Conservation (phyloP, 2,329 filamentous ascomycete species). For the Sporothrix dimorphospora region DNA sequence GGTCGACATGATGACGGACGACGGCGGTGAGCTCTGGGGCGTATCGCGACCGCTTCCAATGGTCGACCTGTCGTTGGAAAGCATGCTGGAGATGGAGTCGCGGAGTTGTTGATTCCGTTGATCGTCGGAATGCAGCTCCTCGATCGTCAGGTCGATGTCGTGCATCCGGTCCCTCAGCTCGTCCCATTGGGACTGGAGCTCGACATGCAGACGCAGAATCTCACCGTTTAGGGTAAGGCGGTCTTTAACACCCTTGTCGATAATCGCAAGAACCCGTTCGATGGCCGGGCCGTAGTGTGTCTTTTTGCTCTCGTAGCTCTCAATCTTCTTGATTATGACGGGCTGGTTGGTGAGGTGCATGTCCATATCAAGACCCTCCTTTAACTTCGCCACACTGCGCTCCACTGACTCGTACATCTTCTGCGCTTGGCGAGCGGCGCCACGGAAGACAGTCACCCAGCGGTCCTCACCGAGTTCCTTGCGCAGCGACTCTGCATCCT, state of each 20-base stretch:
- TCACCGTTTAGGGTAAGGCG: conserved; percentile 96
- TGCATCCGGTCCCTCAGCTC: conserved; percentile 74
- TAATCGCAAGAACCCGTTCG: conserved; percentile 86
- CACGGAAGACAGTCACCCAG: conserved; percentile 94
- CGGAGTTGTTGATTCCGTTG: conserved; percentile 72
- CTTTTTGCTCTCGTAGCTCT: conserved; percentile 94
- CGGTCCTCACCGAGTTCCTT: conserved; percentile 93
- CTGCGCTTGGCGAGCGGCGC: conserved; percentile 85
- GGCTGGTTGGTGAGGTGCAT: conserved; percentile 73
- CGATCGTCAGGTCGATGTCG: conserved; percentile 74
- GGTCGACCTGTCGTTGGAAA: conserved; percentile 78
- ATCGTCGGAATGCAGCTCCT: conserved; percentile 68
- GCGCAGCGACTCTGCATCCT: conserved; percentile 84
- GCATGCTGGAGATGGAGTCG: conserved; percentile 90
- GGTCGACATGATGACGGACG: conserved; percentile 63
- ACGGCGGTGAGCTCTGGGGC: conserved; percentile 67
- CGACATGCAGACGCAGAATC: conserved; percentile 81
- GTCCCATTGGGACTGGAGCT: conserved; percentile 83
- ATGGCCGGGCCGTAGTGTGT: conserved; percentile 92
- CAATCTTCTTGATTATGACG: conserved; percentile 77
- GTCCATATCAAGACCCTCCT: conserved; percentile 75
- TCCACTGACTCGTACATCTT: conserved; percentile 98
- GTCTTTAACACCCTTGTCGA: conserved; percentile 93
- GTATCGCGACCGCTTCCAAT: conserved; percentile 71
- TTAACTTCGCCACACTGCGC: conserved; percentile 79